Percentiles rank a stretch among this genome's conserved stretches.
Conservation (phyloP, 768 basidiomycete genomes). For the Basidioascus undulatus region DNA sequence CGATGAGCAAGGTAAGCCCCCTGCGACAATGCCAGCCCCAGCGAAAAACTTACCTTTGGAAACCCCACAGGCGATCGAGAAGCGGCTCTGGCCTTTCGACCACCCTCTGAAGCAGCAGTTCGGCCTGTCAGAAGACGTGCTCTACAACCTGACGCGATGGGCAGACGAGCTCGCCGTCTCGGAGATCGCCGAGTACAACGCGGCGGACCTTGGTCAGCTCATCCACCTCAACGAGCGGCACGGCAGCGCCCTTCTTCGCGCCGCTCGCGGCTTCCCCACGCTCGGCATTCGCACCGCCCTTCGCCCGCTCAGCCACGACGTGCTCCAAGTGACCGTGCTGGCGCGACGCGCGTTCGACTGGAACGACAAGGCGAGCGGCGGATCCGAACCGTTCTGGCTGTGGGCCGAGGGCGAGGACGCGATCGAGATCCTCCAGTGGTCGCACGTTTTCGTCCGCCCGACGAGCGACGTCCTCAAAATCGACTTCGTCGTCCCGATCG, state of each 20-base stretch:
- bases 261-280: slow-evolving; percentile 66
- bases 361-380: slow-evolving; percentile 49
- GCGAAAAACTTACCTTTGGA: no score
- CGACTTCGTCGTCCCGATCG: slow-evolving; percentile 60
- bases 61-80: no score
- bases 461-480: slow-evolving; percentile 33
- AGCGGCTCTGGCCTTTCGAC: slow-evolving; percentile 80
- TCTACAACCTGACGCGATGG: slow-evolving; percentile 54
- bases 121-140: slow-evolving; percentile 44
- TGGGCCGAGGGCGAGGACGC: slow-evolving; percentile 79
- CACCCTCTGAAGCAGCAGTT: slow-evolving; percentile 63
- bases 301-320: slow-evolving; percentile 58
- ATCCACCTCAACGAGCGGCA: slow-evolving; percentile 68
- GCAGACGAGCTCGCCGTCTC: slow-evolving; percentile 54
- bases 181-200: slow-evolving; percentile 42
- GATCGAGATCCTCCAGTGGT: slow-evolving; percentile 56
- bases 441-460: slow-evolving; percentile 45
- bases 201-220: slow-evolving; percentile 47
- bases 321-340: slow-evolving; percentile 47
- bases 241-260: slow-evolving; percentile 49
- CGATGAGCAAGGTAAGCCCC: slow-evolving; percentile 50
- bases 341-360: slow-evolving; percentile 52
- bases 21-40: no score
- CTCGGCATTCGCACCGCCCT: slow-evolving; percentile 39
- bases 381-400: slow-evolving; percentile 69